phyloP scores from a whole-genome alignment of 2,329 filamentous ascomycete genomes.

The Colletotrichum sp. region DNA sequence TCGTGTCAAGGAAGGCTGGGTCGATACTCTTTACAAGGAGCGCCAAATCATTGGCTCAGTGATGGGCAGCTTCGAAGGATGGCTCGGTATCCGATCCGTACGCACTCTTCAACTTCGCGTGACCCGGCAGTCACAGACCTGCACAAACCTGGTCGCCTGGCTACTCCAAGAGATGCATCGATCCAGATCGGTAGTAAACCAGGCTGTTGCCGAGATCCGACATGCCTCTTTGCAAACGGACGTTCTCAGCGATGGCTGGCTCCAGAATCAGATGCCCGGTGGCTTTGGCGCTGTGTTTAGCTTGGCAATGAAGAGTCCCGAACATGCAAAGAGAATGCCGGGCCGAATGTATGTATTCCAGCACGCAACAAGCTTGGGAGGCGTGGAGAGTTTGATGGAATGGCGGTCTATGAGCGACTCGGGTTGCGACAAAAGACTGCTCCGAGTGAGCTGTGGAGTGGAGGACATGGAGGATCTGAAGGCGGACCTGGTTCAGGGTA shows the following conservation, averaged over 20 bases:
- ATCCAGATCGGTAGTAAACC: background rate
- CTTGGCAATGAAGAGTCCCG: background rate
- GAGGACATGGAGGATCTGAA: background rate
- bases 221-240: background rate
- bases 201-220: background rate
- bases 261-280: background rate
- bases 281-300: background rate
- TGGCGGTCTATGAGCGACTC: background rate
- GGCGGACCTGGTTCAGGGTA: background rate
- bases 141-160: background rate
- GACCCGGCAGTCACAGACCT: constrained; percentile 71
- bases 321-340: background rate
- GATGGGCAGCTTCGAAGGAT: constrained; percentile 88
- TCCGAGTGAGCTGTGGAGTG: background rate
- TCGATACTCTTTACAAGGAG: constrained; percentile 67
- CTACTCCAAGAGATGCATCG: background rate
- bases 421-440: background rate
- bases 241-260: background rate
- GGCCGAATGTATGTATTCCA: background rate
- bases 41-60: constrained; percentile 78
- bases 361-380: background rate
- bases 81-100: constrained; percentile 86
- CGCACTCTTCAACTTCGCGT: constrained; percentile 87
- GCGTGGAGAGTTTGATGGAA: background rate
- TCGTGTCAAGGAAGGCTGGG: constrained; percentile 53